A percentile compares a stretch with the other conserved stretches of the same genome.
phyloP scores from a whole-genome alignment of 306 rosid genomes.

The Notholithocarpus densiflorus region DNA sequence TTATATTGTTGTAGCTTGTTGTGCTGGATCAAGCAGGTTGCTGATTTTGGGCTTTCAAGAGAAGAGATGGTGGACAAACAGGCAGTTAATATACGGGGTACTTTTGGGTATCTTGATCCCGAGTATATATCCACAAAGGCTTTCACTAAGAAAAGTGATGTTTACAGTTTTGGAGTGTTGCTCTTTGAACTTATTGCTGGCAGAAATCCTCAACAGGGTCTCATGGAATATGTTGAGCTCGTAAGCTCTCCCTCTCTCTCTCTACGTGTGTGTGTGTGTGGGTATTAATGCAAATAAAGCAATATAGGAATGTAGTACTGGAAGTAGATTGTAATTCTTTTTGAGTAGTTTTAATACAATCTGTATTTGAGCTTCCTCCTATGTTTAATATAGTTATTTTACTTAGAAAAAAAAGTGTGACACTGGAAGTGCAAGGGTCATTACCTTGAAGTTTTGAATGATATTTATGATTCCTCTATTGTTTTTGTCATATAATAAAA shows the following conservation, averaged over 20 bases:
- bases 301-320: neutral
- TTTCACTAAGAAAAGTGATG: slow-evolving; percentile 97
- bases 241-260: slow-evolving; percentile 54
- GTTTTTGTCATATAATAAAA: neutral
- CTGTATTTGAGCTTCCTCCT: too few species aligned
- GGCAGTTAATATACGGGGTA: slow-evolving; percentile 75
- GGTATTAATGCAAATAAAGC: neutral
- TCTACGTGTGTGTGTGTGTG: neutral
- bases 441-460: neutral
- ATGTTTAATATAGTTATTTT: too few species aligned
- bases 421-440: neutral
- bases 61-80: slow-evolving; percentile 89
- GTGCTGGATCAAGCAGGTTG: slow-evolving; percentile 60
- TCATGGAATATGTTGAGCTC: slow-evolving; percentile 93
- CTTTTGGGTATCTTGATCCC: slow-evolving; percentile 94
- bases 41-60: slow-evolving; percentile 97
- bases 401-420: neutral
- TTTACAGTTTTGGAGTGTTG: slow-evolving; percentile 92
- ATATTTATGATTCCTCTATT: neutral
- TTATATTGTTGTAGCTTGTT: slow-evolving; percentile 8
- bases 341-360: too few species aligned
- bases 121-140: slow-evolving; percentile 85
- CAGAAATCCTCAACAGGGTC: slow-evolving; percentile 96
- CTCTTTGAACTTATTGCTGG: slow-evolving; percentile 95
- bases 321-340: too few species aligned